Conservation (phyloP, 2,329 filamentous ascomycete genomes). For the Alternaria sp. region DNA sequence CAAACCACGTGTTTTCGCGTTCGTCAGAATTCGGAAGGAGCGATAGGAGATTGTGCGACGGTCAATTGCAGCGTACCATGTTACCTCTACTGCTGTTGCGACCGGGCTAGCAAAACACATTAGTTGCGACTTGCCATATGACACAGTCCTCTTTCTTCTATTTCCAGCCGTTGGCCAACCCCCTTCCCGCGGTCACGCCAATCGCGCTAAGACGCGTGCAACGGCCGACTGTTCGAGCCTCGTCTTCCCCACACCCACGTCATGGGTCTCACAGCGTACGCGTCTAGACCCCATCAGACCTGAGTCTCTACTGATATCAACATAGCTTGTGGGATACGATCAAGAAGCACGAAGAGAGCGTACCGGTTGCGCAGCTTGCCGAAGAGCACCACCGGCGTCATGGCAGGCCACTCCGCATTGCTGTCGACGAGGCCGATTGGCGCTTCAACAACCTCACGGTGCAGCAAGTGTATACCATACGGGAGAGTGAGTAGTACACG, state of each 20-base stretch:
- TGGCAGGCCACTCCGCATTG: slow-evolving; percentile 52
- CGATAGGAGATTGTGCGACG: background rate
- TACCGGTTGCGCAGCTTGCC: slow-evolving; percentile 50
- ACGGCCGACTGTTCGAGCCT: slow-evolving; percentile 1
- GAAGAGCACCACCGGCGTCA: slow-evolving; percentile 48
- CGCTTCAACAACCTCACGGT: slow-evolving; percentile 54
- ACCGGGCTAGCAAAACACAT: background rate
- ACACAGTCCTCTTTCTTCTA: background rate
- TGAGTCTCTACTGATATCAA: background rate
- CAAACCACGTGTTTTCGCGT: slow-evolving; percentile 10
- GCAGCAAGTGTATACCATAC: slow-evolving; percentile 47
- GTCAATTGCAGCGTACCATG: background rate
- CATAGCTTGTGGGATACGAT: slow-evolving; percentile 52
- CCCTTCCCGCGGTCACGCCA: background rate
- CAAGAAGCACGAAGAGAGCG: slow-evolving; percentile 45
- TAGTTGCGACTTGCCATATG: background rate
- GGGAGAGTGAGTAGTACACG: slow-evolving; percentile 36
- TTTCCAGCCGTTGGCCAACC: background rate
- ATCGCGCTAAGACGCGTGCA: slow-evolving; percentile 16
- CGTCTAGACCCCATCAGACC: background rate
- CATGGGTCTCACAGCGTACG: slow-evolving; percentile 38
- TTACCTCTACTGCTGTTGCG: background rate
- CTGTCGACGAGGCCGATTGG: slow-evolving; percentile 57
- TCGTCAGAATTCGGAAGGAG: background rate
- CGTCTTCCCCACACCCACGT: slow-evolving; percentile 2